A percentile compares a stretch with the other conserved stretches of the same genome.
Evolutionary conservation across 164 flowering plant species (phyloP).

Genomic region (Liriodendron chinense): DNA sequence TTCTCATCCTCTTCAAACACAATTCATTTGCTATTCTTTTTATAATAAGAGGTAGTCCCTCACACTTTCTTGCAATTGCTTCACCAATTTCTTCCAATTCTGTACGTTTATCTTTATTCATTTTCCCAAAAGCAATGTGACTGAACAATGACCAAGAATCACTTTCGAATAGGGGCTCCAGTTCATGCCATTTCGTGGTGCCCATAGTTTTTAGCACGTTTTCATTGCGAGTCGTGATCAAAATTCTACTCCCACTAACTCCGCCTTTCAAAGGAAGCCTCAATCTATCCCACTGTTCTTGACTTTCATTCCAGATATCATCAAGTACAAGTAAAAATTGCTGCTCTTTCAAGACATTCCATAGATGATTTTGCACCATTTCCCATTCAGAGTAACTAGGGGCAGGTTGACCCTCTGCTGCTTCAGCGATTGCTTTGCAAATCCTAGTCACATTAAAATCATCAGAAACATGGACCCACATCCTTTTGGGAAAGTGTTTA

Average conservation of each 20-base stretch:
- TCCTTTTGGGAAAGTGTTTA: not conserved
- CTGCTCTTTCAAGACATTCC: not conserved
- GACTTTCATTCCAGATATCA: not conserved
- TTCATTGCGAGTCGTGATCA: not conserved
- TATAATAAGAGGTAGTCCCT: slow-evolving; percentile 8
- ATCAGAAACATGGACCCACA: slow-evolving; percentile 7
- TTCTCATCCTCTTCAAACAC: not conserved
- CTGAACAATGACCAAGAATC: not conserved
- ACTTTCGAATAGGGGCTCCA: not conserved
- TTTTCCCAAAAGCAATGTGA: not conserved
- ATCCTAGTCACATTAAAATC: slow-evolving; percentile 1
- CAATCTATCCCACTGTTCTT: not conserved
- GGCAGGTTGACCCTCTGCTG: not conserved
- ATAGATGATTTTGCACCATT: not conserved
- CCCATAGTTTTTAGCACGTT: not conserved
- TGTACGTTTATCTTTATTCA: not conserved
- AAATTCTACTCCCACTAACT: not conserved
- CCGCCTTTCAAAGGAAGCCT: not conserved
- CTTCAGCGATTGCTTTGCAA: not conserved
- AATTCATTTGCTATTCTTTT: slow-evolving; percentile 7
- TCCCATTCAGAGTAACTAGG: not conserved
- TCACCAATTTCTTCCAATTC: not conserved
- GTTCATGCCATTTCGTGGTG: not conserved
- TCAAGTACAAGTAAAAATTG: not conserved
- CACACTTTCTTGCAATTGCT: slow-evolving; percentile 7